Evolutionary conservation across 106 monocot species (phyloP), one percentile per base, ranked within the genome.

Genomic region (Dactylorhiza incarnata): DNA sequence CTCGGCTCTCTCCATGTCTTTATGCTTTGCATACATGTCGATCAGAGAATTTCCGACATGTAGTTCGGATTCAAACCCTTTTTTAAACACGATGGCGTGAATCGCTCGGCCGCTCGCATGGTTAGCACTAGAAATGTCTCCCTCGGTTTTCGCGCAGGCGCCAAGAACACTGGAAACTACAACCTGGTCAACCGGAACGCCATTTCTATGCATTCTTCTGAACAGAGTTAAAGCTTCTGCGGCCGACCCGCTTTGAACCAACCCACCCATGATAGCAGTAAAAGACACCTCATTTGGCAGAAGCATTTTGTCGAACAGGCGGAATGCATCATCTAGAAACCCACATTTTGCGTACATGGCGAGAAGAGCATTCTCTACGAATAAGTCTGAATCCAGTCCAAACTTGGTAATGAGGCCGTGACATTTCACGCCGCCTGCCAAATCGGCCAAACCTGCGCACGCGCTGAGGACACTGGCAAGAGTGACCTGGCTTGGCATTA

Each of bases 241-340:
- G 19, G 68, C 45, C 2, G 73, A 84, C 9, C 91, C 90, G 49
- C 67, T 73, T 49, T 85, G 87, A 62, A 86, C 75, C 58, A 96
- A 78, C 0, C 96, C 87, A 22, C 89, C 85, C 87, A 96, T 93
- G 81, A 96, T 85, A 23, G 93, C 88, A n/a, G 93, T 96, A 80
- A 96, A 89, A 5, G 96, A 85, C 16, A 96, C 96, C 75, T 93
- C 96, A 52, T 91, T 96, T 10, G 85, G 90, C 3, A 68, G 50
- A 49, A 53, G 25, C 79, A 96, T 87, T 10, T 49, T 75, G 23
- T 91, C 84, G 48, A 96, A 96, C 22, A 91, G 59, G 79, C 26
- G 80, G 9, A 83, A n/a, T n/a, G 90, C 96, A 29, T 85, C 83
- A 4, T 52, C 45, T 22, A 84, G 50, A 22, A 79, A 25, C 52